Evolutionary conservation across 768 basidiomycete species (phyloP).

Genomic region (Termitomyces sp.): DNA sequence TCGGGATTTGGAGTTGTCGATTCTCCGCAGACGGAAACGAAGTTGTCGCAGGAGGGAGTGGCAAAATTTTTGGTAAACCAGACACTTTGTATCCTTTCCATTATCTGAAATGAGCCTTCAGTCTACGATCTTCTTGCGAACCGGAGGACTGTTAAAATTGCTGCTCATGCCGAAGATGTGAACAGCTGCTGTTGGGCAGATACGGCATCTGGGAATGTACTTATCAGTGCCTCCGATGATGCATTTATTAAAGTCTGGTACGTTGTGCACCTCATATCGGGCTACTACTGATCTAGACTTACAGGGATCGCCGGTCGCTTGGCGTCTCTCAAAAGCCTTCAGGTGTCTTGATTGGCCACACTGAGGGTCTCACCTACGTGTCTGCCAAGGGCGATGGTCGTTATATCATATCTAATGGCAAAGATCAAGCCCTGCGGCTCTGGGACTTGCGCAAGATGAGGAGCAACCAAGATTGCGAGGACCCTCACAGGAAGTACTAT

Average conservation of each 20-base stretch:
- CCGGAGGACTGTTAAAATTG: constrained; percentile 74
- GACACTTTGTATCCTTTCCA: not conserved
- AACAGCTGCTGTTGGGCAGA: constrained; percentile 98
- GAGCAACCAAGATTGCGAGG: constrained; percentile 61
- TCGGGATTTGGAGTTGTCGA: constrained; percentile 88
- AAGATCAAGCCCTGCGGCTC: constrained; percentile 86
- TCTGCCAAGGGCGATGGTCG: constrained; percentile 95
- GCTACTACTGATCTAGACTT: constrained; percentile 14
- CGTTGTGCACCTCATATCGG: constrained; percentile 29
- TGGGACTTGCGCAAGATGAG: constrained; percentile 97
- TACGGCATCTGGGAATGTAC: constrained; percentile 84
- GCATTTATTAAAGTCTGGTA: constrained; percentile 94
- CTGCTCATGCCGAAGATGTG: constrained; percentile 86
- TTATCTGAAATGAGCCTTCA: constrained; percentile 20
- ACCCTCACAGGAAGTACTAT: constrained; percentile 41
- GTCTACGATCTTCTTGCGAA: constrained; percentile 90
- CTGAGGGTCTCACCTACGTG: constrained; percentile 92
- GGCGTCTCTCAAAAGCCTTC: constrained; percentile 68
- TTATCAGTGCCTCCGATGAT: constrained; percentile 95
- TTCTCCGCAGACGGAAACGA: constrained; percentile 97
- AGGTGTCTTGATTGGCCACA: constrained; percentile 91
- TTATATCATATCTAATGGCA: constrained; percentile 92
- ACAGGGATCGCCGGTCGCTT: constrained; percentile 53
- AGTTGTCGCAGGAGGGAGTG: constrained; percentile 87
- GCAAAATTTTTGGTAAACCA: constrained; percentile 63